Conservation (phyloP, 23 red algal species). For the Gracilaria caudata region DNA sequence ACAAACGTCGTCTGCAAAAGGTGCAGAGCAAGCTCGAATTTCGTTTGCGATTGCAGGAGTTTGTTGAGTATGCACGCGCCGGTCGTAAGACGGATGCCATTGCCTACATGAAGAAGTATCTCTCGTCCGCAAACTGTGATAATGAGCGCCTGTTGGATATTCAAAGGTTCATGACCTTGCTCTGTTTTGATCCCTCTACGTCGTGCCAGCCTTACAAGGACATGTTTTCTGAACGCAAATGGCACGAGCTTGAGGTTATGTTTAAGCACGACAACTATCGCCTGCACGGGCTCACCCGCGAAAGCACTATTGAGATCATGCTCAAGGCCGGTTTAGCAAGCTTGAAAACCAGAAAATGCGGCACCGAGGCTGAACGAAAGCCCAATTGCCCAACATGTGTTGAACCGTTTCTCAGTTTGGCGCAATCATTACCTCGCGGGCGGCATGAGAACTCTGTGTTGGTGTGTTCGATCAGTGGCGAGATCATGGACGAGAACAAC, state of each 20-base stretch:
- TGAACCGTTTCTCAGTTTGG: slow-evolving; percentile 82
- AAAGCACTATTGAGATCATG: slow-evolving; percentile 84
- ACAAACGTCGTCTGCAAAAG: slow-evolving; percentile 83
- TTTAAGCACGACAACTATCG: slow-evolving; percentile 86
- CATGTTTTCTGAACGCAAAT: slow-evolving; percentile 85
- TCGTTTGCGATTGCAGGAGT: slow-evolving; percentile 87
- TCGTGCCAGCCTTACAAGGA: slow-evolving; percentile 81
- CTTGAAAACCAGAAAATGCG: slow-evolving; percentile 91
- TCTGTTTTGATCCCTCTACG: slow-evolving; percentile 84
- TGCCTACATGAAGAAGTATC: slow-evolving; percentile 82
- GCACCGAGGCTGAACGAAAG: slow-evolving; percentile 67
- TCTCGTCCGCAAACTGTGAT: slow-evolving; percentile 56
- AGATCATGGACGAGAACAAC: slow-evolving; percentile 98
- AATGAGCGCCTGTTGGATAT: slow-evolving; percentile 40
- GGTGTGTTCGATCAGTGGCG: slow-evolving; percentile 83
- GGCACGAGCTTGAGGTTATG: slow-evolving; percentile 78
- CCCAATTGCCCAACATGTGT: slow-evolving; percentile 93
- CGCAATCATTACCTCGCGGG: slow-evolving; percentile 82
- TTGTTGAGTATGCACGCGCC: slow-evolving; percentile 90
- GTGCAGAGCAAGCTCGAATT: slow-evolving; percentile 86
- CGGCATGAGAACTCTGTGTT: slow-evolving; percentile 88
- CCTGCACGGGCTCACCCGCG: slow-evolving; percentile 81
- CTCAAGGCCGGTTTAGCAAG: slow-evolving; percentile 88
- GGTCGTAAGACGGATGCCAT: slow-evolving; percentile 74
- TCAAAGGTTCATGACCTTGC: slow-evolving; percentile 84